These are phyloP conservation scores for Tylopilus balloui DNA, from an alignment of 768 basidiomycete genomes.

Conservation along the genomic window DNA sequence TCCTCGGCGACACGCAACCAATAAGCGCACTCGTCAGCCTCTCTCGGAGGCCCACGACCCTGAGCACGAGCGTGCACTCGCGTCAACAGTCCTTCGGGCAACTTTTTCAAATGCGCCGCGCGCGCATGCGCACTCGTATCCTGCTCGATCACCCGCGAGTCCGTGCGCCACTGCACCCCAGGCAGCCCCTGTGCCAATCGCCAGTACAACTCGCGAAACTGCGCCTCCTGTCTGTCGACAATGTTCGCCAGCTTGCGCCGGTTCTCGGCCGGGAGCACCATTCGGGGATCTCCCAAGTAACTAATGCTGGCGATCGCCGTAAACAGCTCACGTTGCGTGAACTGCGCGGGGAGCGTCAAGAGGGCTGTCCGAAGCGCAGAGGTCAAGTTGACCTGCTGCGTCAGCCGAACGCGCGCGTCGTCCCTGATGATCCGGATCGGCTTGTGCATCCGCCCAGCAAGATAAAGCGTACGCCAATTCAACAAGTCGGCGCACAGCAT, in stretches of 20 bases:
- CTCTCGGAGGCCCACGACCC: slow-evolving; percentile 35
- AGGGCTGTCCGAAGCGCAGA: slow-evolving; percentile 90
- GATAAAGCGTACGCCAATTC: slow-evolving; percentile 90
- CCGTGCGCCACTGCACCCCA: slow-evolving; percentile 67
- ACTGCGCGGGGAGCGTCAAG: slow-evolving; percentile 76
- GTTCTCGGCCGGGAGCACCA: slow-evolving; percentile 93
- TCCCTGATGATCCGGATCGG: slow-evolving; percentile 91
- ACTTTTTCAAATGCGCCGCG: slow-evolving; percentile 69
- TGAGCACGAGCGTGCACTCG: slow-evolving; percentile 42
- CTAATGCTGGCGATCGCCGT: slow-evolving; percentile 80
- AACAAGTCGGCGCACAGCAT: slow-evolving; percentile 85
- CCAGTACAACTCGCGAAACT: slow-evolving; percentile 87
- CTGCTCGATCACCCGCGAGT: slow-evolving; percentile 59
- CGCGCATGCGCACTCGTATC: slow-evolving; percentile 65
- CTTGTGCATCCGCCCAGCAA: slow-evolving; percentile 96
- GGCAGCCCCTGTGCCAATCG: slow-evolving; percentile 73
- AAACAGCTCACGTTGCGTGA: slow-evolving; percentile 80
- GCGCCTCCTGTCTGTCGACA: slow-evolving; percentile 71
- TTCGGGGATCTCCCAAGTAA: slow-evolving; percentile 88
- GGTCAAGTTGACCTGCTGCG: slow-evolving; percentile 90
- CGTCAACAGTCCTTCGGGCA: slow-evolving; percentile 64
- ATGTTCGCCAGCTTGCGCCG: slow-evolving; percentile 93
- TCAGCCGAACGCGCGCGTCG: slow-evolving; percentile 86
- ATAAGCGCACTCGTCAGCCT: slow-evolving; percentile 69
- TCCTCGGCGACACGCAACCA: slow-evolving; percentile 72